Conservation (phyloP, 345 rosid species). For the Pistacia vera region DNA sequence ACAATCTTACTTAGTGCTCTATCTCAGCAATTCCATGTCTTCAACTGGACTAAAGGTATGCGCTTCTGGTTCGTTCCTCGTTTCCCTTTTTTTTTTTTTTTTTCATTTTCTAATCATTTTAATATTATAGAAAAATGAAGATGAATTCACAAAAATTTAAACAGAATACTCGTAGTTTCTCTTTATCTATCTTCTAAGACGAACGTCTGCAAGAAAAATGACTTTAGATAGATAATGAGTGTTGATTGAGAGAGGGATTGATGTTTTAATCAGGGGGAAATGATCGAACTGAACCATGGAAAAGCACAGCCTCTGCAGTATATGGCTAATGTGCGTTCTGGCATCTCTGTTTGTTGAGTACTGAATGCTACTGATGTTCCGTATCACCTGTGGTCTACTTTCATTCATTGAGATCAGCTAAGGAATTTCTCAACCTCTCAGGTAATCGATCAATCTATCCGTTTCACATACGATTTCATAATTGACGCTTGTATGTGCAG, state of each 20-base stretch:
- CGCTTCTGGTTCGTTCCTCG: no score
- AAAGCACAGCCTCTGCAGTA: constrained; percentile 64
- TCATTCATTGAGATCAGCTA: constrained; percentile 40
- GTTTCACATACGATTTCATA: no score
- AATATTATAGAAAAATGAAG: no score
- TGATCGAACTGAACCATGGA: constrained; percentile 62
- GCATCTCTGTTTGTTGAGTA: constrained; percentile 78
- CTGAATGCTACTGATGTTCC: constrained; percentile 67
- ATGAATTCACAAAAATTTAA: no score
- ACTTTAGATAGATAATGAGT: no score
- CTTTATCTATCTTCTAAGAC: no score
- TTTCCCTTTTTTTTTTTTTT: background rate
- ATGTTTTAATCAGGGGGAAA: constrained; percentile 52
- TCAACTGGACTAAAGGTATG: constrained; percentile 47
- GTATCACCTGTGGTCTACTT: constrained; percentile 61
- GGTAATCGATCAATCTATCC: constrained; percentile 25
- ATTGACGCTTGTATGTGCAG: no score
- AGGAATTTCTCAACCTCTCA: constrained; percentile 68
- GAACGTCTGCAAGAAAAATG: no score
- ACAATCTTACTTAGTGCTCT: constrained; percentile 76
- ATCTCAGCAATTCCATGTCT: constrained; percentile 57
- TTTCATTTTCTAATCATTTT: no score
- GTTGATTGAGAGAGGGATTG: no score
- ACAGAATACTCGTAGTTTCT: no score
- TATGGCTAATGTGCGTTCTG: constrained; percentile 64